Percentiles rank a stretch among this genome's conserved stretches.
phyloP scores from a whole-genome alignment of 768 basidiomycete genomes.

The Cyclocybe aegerita region DNA sequence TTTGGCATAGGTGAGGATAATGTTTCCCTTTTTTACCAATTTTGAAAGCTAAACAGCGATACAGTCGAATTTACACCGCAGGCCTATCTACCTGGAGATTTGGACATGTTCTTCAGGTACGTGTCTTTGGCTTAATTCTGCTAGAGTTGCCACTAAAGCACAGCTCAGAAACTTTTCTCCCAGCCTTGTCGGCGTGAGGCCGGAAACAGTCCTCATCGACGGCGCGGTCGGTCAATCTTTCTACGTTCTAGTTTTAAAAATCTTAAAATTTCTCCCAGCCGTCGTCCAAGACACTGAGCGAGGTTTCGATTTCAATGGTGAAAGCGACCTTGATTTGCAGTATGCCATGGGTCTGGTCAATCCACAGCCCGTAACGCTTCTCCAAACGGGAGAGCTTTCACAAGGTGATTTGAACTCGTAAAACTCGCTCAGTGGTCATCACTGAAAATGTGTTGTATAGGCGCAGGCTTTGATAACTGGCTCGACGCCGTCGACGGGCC shows the following conservation, averaged over 20 bases:
- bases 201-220: constrained; percentile 33
- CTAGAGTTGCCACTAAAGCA: background rate
- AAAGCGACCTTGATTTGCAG: too few species aligned
- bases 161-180: constrained; percentile 34
- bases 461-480: constrained; percentile 47
- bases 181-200: constrained; percentile 32
- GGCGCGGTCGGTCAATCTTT: constrained; percentile 27
- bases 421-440: background rate
- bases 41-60: background rate
- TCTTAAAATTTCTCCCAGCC: constrained; percentile 24
- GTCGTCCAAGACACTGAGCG: constrained; percentile 36
- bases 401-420: constrained; percentile 27
- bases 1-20: constrained; percentile 34
- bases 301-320: constrained; percentile 23
- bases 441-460: constrained; percentile 16
- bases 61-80: constrained; percentile 55
- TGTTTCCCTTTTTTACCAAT: background rate
- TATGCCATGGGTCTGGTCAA: constrained; percentile 40
- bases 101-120: constrained; percentile 41
- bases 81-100: constrained; percentile 41
- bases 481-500: constrained; percentile 44
- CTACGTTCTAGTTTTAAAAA: background rate
- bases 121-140: background rate
- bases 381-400: constrained; percentile 42
- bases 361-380: constrained; percentile 37